Evolutionary conservation across 257 asterid genomes (phyloP), one percentile per base, ranked within the genome.

Genomic region (Nicotiana paniculata): DNA sequence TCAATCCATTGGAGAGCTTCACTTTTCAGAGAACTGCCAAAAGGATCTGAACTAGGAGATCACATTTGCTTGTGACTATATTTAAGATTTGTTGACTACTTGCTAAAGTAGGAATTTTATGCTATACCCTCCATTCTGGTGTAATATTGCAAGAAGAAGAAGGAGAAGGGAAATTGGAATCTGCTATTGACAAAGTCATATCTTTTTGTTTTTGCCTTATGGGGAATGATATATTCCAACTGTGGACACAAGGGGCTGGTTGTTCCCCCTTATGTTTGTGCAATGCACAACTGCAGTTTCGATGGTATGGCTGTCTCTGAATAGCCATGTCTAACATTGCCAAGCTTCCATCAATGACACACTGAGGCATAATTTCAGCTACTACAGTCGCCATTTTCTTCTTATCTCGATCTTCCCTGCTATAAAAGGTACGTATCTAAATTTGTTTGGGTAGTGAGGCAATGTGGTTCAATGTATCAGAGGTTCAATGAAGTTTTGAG

Each of bases 281-380:
- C 54, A 87, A 74, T 48, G 87, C 87, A 77, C 87, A 86, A 80
- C 83, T 57, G 81, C 87, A 86, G 77, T 82, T 70, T 10, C 63
- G 33, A 2, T 86, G 89, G 84, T 84, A 84, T 16, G 89, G 86
- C 76, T 86, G 64, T 2, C 85, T 80, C 59, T 81, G 77, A 10
- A 82, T 66, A 8, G 81, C 86, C 79, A 26, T 64, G 67, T 77
- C 69, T 63, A 1, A 74, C 6, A 53, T 24, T 35, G 85, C 51
- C 30, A 87, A 21, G 61, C 85, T 65, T 80, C 84, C 89, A 51
- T 66, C 74, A 70, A 75, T 46, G 77, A 81, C 84, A 10, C 83
- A 62, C 65, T 39, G 84, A 68, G 64, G 48, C 68, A 72, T 57
- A 12, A 77, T 54, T 18, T 51, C 32, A 10, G 77, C 59, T 84